These are phyloP conservation scores for Trebouxia sp. DNA, from an alignment of 139 green algal species.

Conservation along the genomic window DNA sequence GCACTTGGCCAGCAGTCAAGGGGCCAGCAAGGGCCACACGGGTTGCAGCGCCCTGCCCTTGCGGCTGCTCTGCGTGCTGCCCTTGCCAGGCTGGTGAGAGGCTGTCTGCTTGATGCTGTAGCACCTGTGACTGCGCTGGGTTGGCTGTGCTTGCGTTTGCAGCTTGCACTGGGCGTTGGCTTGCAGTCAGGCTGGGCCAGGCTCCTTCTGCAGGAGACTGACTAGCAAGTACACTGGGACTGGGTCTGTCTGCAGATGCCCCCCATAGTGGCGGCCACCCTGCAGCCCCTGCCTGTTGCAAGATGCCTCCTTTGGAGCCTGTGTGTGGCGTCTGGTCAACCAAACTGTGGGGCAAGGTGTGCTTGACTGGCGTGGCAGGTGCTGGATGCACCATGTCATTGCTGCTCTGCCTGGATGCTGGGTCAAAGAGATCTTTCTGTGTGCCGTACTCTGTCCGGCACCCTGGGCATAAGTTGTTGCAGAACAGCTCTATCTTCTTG, in stretches of 20 bases:
- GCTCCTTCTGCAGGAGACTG: neutral
- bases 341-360: neutral
- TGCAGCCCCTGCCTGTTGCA: slow-evolving; percentile 6
- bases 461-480: slow-evolving; percentile 46
- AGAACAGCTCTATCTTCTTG: slow-evolving; percentile 49
- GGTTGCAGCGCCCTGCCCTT: neutral
- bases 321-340: neutral
- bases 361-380: neutral
- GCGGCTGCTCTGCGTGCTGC: neutral
- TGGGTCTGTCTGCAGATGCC: neutral
- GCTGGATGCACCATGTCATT: neutral
- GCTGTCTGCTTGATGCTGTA: neutral
- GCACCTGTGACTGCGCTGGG: neutral
- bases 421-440: slow-evolving; percentile 26
- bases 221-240: neutral
- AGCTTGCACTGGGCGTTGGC: neutral
- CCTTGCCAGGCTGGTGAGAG: neutral
- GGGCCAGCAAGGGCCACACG: neutral
- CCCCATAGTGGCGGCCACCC: slow-evolving; percentile 13
- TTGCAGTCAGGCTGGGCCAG: slow-evolving; percentile 2
- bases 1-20: slow-evolving; percentile 2
- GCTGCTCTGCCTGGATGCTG: slow-evolving; percentile 8
- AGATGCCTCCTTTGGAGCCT: neutral
- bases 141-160: neutral
- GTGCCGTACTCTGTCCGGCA: slow-evolving; percentile 49